Conservation (phyloP, 164 flowering plant species). For the Nymphaea colorata region DNA sequence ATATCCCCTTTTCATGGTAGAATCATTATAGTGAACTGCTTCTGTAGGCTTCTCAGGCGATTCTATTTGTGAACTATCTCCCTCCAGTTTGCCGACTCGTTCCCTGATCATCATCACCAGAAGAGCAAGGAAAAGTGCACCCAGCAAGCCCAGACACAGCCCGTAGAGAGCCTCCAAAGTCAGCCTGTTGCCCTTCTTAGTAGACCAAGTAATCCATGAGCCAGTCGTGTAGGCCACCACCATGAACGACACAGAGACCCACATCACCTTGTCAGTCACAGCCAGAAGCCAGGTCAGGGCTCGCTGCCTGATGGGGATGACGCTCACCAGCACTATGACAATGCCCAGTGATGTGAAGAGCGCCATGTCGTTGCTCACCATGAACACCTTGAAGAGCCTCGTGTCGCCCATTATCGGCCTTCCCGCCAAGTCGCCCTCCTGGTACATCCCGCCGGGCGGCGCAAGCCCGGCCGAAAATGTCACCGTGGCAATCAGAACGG, state of each 20-base stretch:
- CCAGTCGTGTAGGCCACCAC: conserved; percentile 40
- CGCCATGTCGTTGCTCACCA: conserved; percentile 37
- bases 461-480: conserved; percentile 41
- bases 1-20: background rate
- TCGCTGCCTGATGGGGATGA: conserved; percentile 34
- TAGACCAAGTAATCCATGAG: conserved; percentile 29
- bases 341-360: conserved; percentile 40
- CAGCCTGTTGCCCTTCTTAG: conserved; percentile 20
- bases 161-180: conserved; percentile 15
- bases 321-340: conserved; percentile 41
- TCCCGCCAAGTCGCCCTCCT: conserved; percentile 16
- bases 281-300: conserved; percentile 32
- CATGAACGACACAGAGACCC: conserved; percentile 41
- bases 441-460: conserved; percentile 53
- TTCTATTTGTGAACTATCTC: conserved; percentile 13
- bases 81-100: conserved; percentile 21
- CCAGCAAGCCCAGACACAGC: conserved; percentile 30
- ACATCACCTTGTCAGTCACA: conserved; percentile 41
- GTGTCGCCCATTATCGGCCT: conserved; percentile 22
- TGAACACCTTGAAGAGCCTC: conserved; percentile 36
- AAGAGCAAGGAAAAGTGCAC: conserved; percentile 17
- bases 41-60: conserved; percentile 9
- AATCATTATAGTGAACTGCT: conserved; percentile 2
- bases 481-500: conserved; percentile 52
- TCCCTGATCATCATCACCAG: conserved; percentile 23